phyloP scores from a whole-genome alignment of 2,329 filamentous ascomycete species.

The Aspergillus aculeatinus region DNA sequence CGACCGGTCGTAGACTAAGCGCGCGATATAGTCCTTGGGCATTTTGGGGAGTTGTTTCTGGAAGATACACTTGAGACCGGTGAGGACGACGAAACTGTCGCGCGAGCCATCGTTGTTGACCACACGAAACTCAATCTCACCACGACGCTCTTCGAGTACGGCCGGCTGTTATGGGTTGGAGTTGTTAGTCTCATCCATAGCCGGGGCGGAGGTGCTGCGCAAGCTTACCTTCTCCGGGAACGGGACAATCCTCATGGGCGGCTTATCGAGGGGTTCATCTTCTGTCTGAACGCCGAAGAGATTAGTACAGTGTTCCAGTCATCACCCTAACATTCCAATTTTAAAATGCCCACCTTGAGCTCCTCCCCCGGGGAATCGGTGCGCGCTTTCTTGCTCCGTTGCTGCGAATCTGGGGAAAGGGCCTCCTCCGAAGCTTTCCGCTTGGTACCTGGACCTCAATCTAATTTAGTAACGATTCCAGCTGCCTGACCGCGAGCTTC shows the following conservation, averaged over 20 bases:
- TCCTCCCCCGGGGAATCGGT: constrained; percentile 47
- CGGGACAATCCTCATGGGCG: constrained; percentile 64
- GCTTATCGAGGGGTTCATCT: constrained; percentile 47
- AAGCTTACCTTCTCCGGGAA: constrained; percentile 79
- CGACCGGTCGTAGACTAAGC: constrained; percentile 93
- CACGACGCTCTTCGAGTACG: constrained; percentile 87
- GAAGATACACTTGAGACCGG: constrained; percentile 94
- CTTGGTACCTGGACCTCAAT: constrained; percentile 36
- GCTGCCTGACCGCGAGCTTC: not conserved
- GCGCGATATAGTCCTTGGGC: constrained; percentile 98
- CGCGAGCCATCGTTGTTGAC: constrained; percentile 93
- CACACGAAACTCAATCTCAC: constrained; percentile 94
- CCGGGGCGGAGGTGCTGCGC: not conserved
- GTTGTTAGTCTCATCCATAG: constrained; percentile 23
- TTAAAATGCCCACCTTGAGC: constrained; percentile 26
- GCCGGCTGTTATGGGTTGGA: constrained; percentile 59
- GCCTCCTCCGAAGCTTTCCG: constrained; percentile 53
- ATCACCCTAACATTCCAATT: not conserved
- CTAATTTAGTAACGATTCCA: constrained; percentile 11
- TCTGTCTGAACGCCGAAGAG: constrained; percentile 32
- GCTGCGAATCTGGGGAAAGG: constrained; percentile 43
- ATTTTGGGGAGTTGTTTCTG: constrained; percentile 98
- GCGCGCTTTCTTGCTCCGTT: constrained; percentile 50
- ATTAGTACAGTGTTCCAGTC: not conserved
- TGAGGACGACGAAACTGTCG: constrained; percentile 90